Evolutionary conservation across 1,139 yeast genomes (phyloP).

Genomic region (Williopsis jadinii): DNA sequence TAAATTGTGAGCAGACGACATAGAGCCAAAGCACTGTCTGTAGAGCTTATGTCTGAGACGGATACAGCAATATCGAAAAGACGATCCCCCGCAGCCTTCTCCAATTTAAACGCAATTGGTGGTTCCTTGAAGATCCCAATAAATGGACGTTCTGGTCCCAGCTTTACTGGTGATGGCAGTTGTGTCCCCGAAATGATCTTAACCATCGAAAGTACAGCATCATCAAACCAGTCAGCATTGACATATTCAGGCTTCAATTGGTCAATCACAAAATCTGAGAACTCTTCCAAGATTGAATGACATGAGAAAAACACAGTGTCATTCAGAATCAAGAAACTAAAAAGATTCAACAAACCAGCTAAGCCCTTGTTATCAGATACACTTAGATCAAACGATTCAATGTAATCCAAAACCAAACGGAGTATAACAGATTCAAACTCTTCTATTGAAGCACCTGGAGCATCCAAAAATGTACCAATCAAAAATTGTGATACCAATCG

Average conservation of each 20-base stretch:
- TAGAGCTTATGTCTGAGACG: conserved; percentile 33
- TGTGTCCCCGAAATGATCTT: conserved; percentile 39
- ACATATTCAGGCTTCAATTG: conserved; percentile 32
- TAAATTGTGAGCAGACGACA: conserved; percentile 47
- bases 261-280: conserved; percentile 32
- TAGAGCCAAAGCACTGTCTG: conserved; percentile 43
- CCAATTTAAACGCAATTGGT: conserved; percentile 24
- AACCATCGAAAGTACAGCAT: conserved; percentile 42
- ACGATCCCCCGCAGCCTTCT: conserved; percentile 25
- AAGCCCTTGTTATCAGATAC: conserved; percentile 27
- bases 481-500: conserved; percentile 44
- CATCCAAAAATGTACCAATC: conserved; percentile 27
- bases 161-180: conserved; percentile 30
- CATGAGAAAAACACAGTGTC: conserved; percentile 25
- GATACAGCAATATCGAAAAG: conserved; percentile 39
- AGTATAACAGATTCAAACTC: conserved; percentile 28
- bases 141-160: conserved; percentile 18
- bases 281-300: conserved; percentile 24
- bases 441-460: conserved; percentile 24
- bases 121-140: conserved; percentile 12
- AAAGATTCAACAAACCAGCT: conserved; percentile 39
- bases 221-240: conserved; percentile 43
- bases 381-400: conserved; percentile 29
- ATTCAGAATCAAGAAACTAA: conserved; percentile 40
- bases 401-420: conserved; percentile 30